Evolutionary conservation across 2,329 filamentous ascomycete genomes (phyloP), one percentile per base, ranked within the genome.

Genomic region (Raffaelea arxii): DNA sequence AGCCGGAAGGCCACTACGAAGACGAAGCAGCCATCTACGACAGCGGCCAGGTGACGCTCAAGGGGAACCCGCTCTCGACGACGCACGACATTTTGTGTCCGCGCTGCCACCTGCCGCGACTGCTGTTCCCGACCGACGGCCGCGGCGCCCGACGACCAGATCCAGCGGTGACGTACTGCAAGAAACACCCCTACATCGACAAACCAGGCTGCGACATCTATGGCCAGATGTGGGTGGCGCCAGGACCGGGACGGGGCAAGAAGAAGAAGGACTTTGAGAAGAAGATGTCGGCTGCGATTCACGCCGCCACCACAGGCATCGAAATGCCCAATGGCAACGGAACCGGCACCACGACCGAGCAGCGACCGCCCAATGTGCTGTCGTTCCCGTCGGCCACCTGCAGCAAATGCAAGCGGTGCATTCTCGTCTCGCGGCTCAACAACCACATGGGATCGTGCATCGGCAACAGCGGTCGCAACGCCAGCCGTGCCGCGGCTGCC

Each of bases 141-240:
- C 81, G 77, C 56, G 82, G 82, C 40, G 74, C 80, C 12, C 67
- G 67, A 57, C 79, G 78, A 58, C 80, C 80, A 38, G 78, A 83
- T 48, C 84, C 84, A 0, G 70, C 74, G 53, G 69, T 81, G 54
- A 78, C 82, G 54, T 90, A 89, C 70, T 91, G 86, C 73, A 86
- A 86, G 64, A 80, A 81, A 53, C 80, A 84, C 50, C 84, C 85
- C 0, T 90, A 84, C 69, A 84, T 87, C 50, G 78, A 86, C 54
- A 82, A 85, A 60, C 72, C 79, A 2, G 84, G 84, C 50, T 84
- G 81, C 65, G 85, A 91, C 62, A 86, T 90, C 53, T 89, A 89
- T 63, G 85, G 84, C 43, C 86, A 89, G 63, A 86, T 83, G 24
- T 90, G 86, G 75, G 81, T 86, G 14, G 80, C 80, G 18, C 82